phyloP scores from a whole-genome alignment of 805 yeast genomes.

The Suhomyces vadensis region DNA sequence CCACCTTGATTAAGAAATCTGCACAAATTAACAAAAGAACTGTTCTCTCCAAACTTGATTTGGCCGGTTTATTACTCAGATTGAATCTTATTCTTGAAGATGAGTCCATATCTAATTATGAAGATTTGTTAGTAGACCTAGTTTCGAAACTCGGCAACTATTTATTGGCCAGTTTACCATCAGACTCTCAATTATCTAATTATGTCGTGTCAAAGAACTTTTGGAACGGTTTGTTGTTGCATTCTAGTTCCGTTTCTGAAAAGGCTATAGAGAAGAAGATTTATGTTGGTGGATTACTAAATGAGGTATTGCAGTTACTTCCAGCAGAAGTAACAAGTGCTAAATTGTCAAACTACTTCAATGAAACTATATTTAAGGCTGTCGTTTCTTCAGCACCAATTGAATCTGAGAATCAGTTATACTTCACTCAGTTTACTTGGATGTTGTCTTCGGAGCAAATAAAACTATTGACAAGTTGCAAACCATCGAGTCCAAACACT shows the following conservation, averaged over 20 bases:
- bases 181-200: constrained; percentile 12
- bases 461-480: constrained; percentile 7
- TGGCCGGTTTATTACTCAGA: constrained; percentile 46
- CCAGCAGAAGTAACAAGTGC: constrained; percentile 7
- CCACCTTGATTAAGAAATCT: constrained; percentile 5
- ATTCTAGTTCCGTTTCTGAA: not conserved
- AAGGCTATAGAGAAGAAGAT: constrained; percentile 21
- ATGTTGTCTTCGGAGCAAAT: constrained; percentile 24
- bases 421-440: constrained; percentile 27
- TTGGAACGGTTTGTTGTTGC: constrained; percentile 22
- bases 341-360: not conserved
- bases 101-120: constrained; percentile 19
- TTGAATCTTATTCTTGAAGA: constrained; percentile 31
- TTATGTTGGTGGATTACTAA: constrained; percentile 31
- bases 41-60: constrained; percentile 50
- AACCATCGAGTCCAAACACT: not conserved
- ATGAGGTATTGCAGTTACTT: constrained; percentile 38
- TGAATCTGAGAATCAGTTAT: constrained; percentile 16
- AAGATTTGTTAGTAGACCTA: constrained; percentile 31
- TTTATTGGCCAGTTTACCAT: constrained; percentile 16
- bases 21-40: constrained; percentile 24
- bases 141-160: constrained; percentile 48
- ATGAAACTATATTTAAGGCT: not conserved
- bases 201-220: constrained; percentile 24
- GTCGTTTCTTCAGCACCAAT: not conserved